Conservation (phyloP, 192 early-diverging fungal genomes). For the Ambispora gerdemannii region DNA sequence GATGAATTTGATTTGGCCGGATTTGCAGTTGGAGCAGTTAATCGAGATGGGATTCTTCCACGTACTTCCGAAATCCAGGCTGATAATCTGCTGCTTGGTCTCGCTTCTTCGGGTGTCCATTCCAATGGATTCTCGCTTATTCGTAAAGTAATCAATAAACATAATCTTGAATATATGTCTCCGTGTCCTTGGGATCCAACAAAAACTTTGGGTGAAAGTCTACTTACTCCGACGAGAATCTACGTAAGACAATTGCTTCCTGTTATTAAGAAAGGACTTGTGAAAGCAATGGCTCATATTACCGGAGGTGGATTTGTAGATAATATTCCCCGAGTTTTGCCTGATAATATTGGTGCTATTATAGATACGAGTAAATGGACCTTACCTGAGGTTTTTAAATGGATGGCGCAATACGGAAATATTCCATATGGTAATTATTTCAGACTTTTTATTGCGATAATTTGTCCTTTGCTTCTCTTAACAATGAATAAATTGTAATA, state of each 20-base stretch:
- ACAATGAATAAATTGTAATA: constrained; percentile 29
- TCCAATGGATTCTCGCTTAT: constrained; percentile 99
- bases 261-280: constrained; percentile 63
- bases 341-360: constrained; percentile 71
- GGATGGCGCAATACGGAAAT: constrained; percentile 85
- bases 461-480: neutral
- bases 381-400: constrained; percentile 91
- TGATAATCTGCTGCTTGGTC: constrained; percentile 85
- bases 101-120: constrained; percentile 95
- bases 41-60: constrained; percentile 85
- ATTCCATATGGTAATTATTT: constrained; percentile 54
- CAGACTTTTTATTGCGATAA: neutral
- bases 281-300: constrained; percentile 98
- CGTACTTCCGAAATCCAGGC: constrained; percentile 68
- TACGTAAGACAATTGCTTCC: constrained; percentile 94
- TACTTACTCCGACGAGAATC: constrained; percentile 92
- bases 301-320: constrained; percentile 98
- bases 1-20: constrained; percentile 93
- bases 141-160: constrained; percentile 75
- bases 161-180: constrained; percentile 69
- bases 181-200: constrained; percentile 79
- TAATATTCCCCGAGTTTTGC: constrained; percentile 96
- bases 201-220: constrained; percentile 73
- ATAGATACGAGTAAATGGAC: constrained; percentile 81
- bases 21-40: constrained; percentile 95